These are phyloP conservation scores for Ceratopteris richardii DNA, from an alignment of 75 land plant genomes.

Conservation along the genomic window DNA sequence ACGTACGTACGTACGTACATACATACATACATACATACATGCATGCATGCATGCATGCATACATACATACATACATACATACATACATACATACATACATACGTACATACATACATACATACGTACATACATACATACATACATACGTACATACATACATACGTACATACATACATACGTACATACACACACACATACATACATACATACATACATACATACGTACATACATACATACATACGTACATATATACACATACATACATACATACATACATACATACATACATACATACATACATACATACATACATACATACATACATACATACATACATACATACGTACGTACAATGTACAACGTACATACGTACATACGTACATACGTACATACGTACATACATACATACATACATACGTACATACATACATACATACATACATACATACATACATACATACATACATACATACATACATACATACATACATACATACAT, in stretches of 20 bases:
- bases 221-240: too few relatives aligned
- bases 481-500: not conserved
- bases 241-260: too few relatives aligned
- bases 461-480: not conserved
- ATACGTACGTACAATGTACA: not conserved
- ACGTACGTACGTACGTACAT: too few relatives aligned
- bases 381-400: not conserved
- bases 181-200: too few relatives aligned
- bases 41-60: constrained; percentile 1
- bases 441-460: not conserved
- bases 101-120: too few relatives aligned
- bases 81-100: too few relatives aligned
- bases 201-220: too few relatives aligned
- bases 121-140: too few relatives aligned
- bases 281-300: constrained; percentile 2
- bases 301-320: not conserved
- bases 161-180: too few relatives aligned
- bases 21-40: not conserved
- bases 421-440: not conserved
- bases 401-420: not conserved
- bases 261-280: constrained; percentile 1
- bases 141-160: too few relatives aligned
- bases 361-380: not conserved
- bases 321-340: not conserved
- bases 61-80: too few relatives aligned